phyloP scores from a whole-genome alignment of 345 rosid genomes.

The Pistacia integerrima region DNA sequence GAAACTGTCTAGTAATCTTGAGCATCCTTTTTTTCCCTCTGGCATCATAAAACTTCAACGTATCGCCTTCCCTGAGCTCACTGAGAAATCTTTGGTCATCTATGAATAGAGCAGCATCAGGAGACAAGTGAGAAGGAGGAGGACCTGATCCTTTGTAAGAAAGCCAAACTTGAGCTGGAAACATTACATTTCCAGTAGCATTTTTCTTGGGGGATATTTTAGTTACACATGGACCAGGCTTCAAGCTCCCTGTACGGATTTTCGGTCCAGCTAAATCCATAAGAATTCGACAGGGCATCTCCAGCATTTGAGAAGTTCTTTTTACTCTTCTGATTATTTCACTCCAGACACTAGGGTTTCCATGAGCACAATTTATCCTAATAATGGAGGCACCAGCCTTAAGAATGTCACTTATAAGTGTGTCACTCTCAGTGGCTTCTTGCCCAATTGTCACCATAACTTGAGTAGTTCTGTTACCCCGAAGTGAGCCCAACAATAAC shows the following conservation, averaged over 20 bases:
- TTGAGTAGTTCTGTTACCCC: conserved; percentile 43
- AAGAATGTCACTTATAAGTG: conserved; percentile 48
- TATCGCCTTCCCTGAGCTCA: conserved; percentile 50
- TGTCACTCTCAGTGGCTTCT: conserved; percentile 56
- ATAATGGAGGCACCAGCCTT: conserved; percentile 57
- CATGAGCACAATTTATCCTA: conserved; percentile 81
- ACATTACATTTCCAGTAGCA: conserved; percentile 50
- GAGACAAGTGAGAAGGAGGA: conserved; percentile 56
- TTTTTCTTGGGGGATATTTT: conserved; percentile 62
- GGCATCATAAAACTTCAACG: conserved; percentile 49
- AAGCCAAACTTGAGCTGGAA: conserved; percentile 65
- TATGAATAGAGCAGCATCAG: conserved; percentile 47
- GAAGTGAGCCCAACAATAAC: conserved; percentile 49
- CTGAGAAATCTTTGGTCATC: conserved; percentile 45
- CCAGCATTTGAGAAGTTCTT: conserved; percentile 56
- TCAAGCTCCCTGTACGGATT: conserved; percentile 57
- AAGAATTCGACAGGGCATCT: conserved; percentile 63
- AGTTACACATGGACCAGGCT: conserved; percentile 60
- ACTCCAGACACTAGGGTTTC: conserved; percentile 55
- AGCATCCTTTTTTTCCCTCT: conserved; percentile 61
- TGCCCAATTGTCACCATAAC: conserved; percentile 70
- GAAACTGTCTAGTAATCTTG: conserved; percentile 43
- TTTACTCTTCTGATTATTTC: conserved; percentile 63
- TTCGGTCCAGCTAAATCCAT: conserved; percentile 86
- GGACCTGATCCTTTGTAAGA: conserved; percentile 50